These are phyloP conservation scores for Pseudocercospora macadamiae DNA, from an alignment of 2,329 filamentous ascomycete genomes.

Conservation along the genomic window DNA sequence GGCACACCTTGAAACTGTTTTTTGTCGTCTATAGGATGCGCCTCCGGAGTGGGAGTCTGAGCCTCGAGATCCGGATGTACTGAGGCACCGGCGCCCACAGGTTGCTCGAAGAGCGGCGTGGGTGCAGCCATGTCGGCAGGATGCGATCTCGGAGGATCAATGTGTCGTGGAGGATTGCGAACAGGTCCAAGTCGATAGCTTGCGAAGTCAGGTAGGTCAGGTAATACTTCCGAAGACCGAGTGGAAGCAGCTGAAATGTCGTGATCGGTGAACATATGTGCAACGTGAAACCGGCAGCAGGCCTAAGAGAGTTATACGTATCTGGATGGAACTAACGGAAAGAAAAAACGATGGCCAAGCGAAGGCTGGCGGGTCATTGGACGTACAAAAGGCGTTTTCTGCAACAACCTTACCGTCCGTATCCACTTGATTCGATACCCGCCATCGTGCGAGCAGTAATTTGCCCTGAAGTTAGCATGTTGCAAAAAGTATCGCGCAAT, in stretches of 20 bases:
- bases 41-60: conserved; percentile 4
- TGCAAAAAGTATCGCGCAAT: conserved; percentile 20
- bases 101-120: conserved; percentile 1
- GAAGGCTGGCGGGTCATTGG: conserved; percentile 2
- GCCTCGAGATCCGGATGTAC: background rate
- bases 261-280: background rate
- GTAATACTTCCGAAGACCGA: conserved; percentile 15
- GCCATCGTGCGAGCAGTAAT: conserved; percentile 21
- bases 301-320: conserved; percentile 6
- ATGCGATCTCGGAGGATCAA: conserved; percentile 3
- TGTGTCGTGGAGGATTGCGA: conserved; percentile 1
- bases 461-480: conserved; percentile 19
- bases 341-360: conserved; percentile 7
- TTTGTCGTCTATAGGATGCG: background rate
- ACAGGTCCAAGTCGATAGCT: conserved; percentile 1
- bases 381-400: conserved; percentile 7
- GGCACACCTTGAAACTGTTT: conserved; percentile 4
- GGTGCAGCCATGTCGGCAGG: conserved; percentile 6
- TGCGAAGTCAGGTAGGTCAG: conserved; percentile 1
- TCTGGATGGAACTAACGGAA: background rate
- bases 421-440: conserved; percentile 14
- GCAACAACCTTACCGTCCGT: conserved; percentile 14
- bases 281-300: conserved; percentile 1
- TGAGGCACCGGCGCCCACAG: background rate
- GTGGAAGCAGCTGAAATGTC: conserved; percentile 15